phyloP scores from a whole-genome alignment of 2,329 filamentous ascomycete species.

The Talaromyces amestolkiae region DNA sequence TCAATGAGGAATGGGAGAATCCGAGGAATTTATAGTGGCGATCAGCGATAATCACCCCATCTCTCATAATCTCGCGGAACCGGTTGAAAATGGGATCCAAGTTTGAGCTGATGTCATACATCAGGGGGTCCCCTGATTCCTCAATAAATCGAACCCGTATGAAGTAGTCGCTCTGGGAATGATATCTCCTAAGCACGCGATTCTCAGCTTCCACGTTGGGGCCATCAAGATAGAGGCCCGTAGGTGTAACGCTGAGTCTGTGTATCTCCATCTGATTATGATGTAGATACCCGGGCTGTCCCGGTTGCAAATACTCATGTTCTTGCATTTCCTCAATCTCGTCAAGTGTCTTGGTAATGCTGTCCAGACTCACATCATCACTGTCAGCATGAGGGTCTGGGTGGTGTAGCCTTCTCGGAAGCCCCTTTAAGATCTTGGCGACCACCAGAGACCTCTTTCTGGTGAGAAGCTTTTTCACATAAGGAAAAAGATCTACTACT shows the following conservation, averaged over 20 bases:
- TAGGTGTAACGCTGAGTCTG: conserved; percentile 59
- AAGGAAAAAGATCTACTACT: conserved; percentile 48
- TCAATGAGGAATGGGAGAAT: conserved; percentile 75
- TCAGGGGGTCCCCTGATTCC: conserved; percentile 27
- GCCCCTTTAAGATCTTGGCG: conserved; percentile 52
- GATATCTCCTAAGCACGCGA: conserved; percentile 29
- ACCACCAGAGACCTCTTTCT: conserved; percentile 43
- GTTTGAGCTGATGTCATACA: conserved; percentile 23
- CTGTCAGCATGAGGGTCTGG: conserved; percentile 54
- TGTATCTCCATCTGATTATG: conserved; percentile 51
- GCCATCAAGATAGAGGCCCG: conserved; percentile 55
- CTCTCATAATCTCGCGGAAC: conserved; percentile 59
- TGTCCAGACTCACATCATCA: conserved; percentile 37
- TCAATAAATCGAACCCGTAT: conserved; percentile 29
- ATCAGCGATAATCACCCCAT: conserved; percentile 63
- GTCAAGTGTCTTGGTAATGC: conserved; percentile 44
- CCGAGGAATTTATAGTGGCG: conserved; percentile 66
- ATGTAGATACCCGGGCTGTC: conserved; percentile 14
- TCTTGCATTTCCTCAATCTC: conserved; percentile 39
- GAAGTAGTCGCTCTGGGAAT: conserved; percentile 27
- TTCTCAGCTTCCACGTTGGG: conserved; percentile 50
- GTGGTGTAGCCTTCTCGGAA: conserved; percentile 55
- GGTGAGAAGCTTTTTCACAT: conserved; percentile 40
- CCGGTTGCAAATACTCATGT: conserved; percentile 14
- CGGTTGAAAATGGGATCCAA: conserved; percentile 38